Evolutionary conservation across 805 yeast genomes (phyloP).

Genomic region (Tetrapisispora pingtungensis): DNA sequence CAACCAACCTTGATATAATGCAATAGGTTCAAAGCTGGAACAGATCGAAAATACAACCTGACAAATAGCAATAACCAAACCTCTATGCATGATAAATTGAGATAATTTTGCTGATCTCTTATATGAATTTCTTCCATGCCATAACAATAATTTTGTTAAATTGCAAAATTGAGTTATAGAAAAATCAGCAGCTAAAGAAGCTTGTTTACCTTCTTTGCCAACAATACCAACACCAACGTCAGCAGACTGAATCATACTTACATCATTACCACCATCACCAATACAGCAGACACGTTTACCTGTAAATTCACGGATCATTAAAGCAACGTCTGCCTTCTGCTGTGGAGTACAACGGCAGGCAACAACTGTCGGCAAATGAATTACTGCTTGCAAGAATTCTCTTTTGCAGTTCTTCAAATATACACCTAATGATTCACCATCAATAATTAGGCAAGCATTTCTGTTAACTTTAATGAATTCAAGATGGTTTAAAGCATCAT

Average conservation of each 20-base stretch:
- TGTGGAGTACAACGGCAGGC: constrained; percentile 99
- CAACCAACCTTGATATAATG: constrained; percentile 89
- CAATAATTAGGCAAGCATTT: constrained; percentile 64
- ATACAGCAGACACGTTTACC: constrained; percentile 92
- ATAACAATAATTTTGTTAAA: constrained; percentile 70
- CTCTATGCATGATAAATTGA: constrained; percentile 94
- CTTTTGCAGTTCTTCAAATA: constrained; percentile 52
- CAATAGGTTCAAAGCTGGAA: constrained; percentile 85
- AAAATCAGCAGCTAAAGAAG: constrained; percentile 94
- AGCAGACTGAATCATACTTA: constrained; percentile 96
- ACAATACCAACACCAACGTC: constrained; percentile 99
- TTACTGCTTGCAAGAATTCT: constrained; percentile 74
- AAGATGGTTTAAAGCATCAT: constrained; percentile 61
- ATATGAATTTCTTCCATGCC: constrained; percentile 98
- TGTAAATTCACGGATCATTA: constrained; percentile 64
- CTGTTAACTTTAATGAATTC: constrained; percentile 57
- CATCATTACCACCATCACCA: constrained; percentile 99
- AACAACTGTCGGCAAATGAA: constrained; percentile 78
- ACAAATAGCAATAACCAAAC: constrained; percentile 84
- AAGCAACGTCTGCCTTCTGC: constrained; percentile 93
- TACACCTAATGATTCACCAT: constrained; percentile 80
- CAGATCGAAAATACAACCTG: constrained; percentile 88
- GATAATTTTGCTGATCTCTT: constrained; percentile 91
- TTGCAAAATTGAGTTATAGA: constrained; percentile 88
- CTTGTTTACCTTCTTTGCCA: constrained; percentile 97